These are phyloP conservation scores for Echinochloa phyllopogon DNA, from an alignment of 176 grass and related monocot species.

Conservation along the genomic window DNA sequence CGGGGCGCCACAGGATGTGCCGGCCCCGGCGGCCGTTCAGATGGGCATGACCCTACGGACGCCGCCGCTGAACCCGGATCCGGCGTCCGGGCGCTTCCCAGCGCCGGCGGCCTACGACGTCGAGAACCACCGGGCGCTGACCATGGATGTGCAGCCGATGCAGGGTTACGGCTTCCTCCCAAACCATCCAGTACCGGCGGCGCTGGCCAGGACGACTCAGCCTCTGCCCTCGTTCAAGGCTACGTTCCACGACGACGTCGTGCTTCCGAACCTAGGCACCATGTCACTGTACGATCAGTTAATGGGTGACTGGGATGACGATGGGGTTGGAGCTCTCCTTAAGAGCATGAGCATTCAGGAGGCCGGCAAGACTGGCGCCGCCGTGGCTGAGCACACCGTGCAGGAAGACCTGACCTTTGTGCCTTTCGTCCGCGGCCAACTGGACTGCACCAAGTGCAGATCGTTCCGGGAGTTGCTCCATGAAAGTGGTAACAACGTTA, in stretches of 20 bases:
- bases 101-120: background rate
- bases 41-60: background rate
- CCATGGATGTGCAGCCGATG: background rate
- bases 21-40: background rate
- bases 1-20: too few species aligned
- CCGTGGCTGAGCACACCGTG: background rate
- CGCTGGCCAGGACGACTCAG: background rate
- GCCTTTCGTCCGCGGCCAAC: background rate
- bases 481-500: background rate
- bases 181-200: background rate
- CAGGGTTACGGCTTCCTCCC: background rate
- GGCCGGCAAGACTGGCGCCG: background rate
- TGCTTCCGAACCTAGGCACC: background rate
- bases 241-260: background rate
- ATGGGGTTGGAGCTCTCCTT: background rate
- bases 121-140: background rate
- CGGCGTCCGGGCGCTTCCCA: background rate
- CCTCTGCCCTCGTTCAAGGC: background rate
- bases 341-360: background rate
- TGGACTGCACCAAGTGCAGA: slow-evolving; percentile 11
- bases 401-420: background rate
- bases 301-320: background rate
- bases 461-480: slow-evolving; percentile 5
- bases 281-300: background rate
- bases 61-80: background rate